A percentile compares a stretch with the other conserved stretches of the same genome.
phyloP scores from a whole-genome alignment of 192 early-diverging fungal genomes.

The Chytriomyces sp. region DNA sequence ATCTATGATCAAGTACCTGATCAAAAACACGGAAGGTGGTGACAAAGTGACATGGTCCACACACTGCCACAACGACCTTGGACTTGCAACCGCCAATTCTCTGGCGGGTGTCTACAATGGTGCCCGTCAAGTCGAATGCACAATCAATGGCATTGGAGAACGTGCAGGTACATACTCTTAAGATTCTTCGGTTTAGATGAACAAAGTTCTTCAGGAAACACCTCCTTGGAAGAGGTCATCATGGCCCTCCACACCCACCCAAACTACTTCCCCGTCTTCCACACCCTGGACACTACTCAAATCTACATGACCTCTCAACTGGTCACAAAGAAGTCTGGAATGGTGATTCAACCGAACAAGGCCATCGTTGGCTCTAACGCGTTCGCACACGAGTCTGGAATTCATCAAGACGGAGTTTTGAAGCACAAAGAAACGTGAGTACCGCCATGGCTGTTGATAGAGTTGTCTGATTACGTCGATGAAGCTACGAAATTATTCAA shows the following conservation, averaged over 20 bases:
- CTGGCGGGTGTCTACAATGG: conserved; percentile 88
- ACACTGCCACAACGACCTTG: conserved; percentile 98
- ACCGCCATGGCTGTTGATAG: neutral
- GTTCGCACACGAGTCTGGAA: conserved; percentile 96
- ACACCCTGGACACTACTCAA: conserved; percentile 85
- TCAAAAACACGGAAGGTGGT: conserved; percentile 70
- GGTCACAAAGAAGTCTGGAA: conserved; percentile 86
- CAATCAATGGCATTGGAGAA: conserved; percentile 98
- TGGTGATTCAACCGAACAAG: conserved; percentile 97
- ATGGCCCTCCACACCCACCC: conserved; percentile 96
- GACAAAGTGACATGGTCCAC: conserved; percentile 84
- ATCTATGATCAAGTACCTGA: conserved; percentile 77
- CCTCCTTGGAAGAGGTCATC: conserved; percentile 92
- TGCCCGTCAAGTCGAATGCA: conserved; percentile 94
- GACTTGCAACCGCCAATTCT: conserved; percentile 95
- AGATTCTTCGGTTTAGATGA: neutral
- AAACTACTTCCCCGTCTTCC: conserved; percentile 82
- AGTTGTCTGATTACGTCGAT: neutral
- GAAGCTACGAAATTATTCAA: conserved; percentile 89
- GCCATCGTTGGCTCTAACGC: conserved; percentile 97
- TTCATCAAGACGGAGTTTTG: conserved; percentile 97
- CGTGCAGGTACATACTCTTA: conserved; percentile 65
- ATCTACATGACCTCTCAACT: conserved; percentile 88
- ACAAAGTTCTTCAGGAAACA: conserved; percentile 80
- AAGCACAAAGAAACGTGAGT: conserved; percentile 82